Conservation (phyloP, 2,329 filamentous ascomycete species). For the Fusarium cicatricum region DNA sequence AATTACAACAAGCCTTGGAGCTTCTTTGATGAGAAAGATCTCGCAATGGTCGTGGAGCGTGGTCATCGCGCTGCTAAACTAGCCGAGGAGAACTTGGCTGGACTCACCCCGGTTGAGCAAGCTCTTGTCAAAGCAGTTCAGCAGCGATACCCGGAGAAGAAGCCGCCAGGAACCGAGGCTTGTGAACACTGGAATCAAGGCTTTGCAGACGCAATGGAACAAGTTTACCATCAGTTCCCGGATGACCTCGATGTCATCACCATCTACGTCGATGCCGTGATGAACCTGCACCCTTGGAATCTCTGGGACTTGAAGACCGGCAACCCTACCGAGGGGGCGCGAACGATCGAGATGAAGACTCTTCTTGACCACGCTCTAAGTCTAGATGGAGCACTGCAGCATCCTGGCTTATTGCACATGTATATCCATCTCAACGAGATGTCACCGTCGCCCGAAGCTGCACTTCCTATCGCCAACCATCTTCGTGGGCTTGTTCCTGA, state of each 20-base stretch:
- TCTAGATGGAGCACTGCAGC: constrained; percentile 54
- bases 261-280: constrained; percentile 53
- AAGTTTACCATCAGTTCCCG: constrained; percentile 47
- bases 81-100: neutral
- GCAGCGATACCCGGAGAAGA: constrained; percentile 63
- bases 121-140: constrained; percentile 70
- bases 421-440: constrained; percentile 85
- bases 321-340: constrained; percentile 37
- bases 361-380: constrained; percentile 58
- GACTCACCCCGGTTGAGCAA: constrained; percentile 53
- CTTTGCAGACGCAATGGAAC: constrained; percentile 52
- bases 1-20: constrained; percentile 84
- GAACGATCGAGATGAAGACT: constrained; percentile 42
- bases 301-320: constrained; percentile 53
- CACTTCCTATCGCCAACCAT: constrained; percentile 66
- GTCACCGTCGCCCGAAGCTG: constrained; percentile 71
- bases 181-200: constrained; percentile 51
- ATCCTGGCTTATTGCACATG: constrained; percentile 76
- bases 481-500: constrained; percentile 73
- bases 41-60: constrained; percentile 41
- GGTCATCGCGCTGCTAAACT: constrained; percentile 9
- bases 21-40: constrained; percentile 70
- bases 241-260: constrained; percentile 52
- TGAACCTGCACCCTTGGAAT: constrained; percentile 58
- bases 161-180: constrained; percentile 50